Percentiles rank a stretch among this genome's conserved stretches.
Conservation (phyloP, 1,139 yeast species). For the Candida sanyaensis region DNA sequence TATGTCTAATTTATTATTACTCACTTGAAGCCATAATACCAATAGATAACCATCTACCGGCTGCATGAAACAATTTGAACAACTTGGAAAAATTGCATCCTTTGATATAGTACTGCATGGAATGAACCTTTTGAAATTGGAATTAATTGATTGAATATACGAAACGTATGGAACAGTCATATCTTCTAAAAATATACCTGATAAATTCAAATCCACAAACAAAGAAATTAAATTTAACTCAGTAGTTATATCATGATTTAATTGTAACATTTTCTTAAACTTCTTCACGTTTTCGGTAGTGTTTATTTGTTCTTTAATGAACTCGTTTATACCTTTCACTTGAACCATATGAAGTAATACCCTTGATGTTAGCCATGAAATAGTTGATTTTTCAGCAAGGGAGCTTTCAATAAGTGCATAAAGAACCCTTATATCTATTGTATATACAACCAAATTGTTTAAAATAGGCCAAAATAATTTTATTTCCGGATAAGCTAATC, state of each 20-base stretch:
- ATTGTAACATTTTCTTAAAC: slow-evolving; percentile 8
- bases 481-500: slow-evolving; percentile 4
- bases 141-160: slow-evolving; percentile 16
- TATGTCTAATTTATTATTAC: slow-evolving; percentile 5
- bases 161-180: slow-evolving; percentile 9
- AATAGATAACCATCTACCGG: slow-evolving; percentile 17
- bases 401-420: slow-evolving; percentile 6
- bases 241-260: slow-evolving; percentile 16
- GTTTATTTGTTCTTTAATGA: slow-evolving; percentile 3
- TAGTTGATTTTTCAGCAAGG: not conserved
- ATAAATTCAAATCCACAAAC: slow-evolving; percentile 5
- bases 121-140: slow-evolving; percentile 17
- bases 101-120: slow-evolving; percentile 10
- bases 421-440: slow-evolving; percentile 5
- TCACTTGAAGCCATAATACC: slow-evolving; percentile 16
- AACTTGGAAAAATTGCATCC: slow-evolving; percentile 4
- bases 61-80: slow-evolving; percentile 14
- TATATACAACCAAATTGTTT: slow-evolving; percentile 2
- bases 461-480: slow-evolving; percentile 11
- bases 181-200: slow-evolving; percentile 6
- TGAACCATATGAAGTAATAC: slow-evolving; percentile 5
- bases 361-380: slow-evolving; percentile 9
- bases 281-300: slow-evolving; percentile 4
- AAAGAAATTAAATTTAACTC: slow-evolving; percentile 12
- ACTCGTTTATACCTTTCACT: not conserved